Conservation (phyloP, 2,329 filamentous ascomycete species). For the Pseudovirgaria hyperparasitica region DNA sequence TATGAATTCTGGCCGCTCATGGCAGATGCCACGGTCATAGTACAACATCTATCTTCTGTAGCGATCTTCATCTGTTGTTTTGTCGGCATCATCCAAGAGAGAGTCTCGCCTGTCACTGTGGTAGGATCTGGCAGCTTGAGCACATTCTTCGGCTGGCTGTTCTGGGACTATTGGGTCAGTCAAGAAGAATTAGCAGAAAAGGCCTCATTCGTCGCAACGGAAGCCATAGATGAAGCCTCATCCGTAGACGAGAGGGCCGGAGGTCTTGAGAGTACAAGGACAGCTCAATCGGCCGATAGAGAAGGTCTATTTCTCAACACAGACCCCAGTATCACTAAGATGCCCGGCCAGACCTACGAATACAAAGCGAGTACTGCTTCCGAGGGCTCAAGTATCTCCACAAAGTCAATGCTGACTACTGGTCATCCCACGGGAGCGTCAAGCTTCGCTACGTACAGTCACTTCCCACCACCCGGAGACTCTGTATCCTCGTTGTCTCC, state of each 20-base stretch:
- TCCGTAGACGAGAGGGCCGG: not conserved
- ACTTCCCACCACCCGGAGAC: constrained; percentile 22
- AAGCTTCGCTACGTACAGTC: constrained; percentile 30
- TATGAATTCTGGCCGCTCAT: constrained; percentile 98
- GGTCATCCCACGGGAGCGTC: constrained; percentile 15
- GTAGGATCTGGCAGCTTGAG: constrained; percentile 73
- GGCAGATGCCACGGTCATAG: constrained; percentile 87
- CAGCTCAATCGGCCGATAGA: too few species aligned
- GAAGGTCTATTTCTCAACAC: constrained; percentile 2
- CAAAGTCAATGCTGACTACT: constrained; percentile 16
- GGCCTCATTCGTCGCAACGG: constrained; percentile 9
- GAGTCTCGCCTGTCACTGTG: constrained; percentile 80
- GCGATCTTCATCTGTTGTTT: constrained; percentile 93
- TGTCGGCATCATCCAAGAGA: constrained; percentile 73
- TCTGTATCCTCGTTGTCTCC: constrained; percentile 33
- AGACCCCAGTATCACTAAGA: constrained; percentile 5
- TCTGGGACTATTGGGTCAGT: constrained; percentile 87
- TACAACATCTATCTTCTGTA: constrained; percentile 92
- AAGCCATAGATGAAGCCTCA: constrained; percentile 8
- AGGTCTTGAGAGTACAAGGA: too few species aligned
- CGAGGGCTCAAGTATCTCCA: constrained; percentile 32
- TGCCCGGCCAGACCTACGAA: constrained; percentile 24
- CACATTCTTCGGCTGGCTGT: constrained; percentile 75
- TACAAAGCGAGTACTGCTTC: constrained; percentile 45
- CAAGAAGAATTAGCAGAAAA: constrained; percentile 47